Evolutionary conservation across 2,329 filamentous ascomycete species (phyloP).

Genomic region (Ascochyta viciae-villosae): DNA sequence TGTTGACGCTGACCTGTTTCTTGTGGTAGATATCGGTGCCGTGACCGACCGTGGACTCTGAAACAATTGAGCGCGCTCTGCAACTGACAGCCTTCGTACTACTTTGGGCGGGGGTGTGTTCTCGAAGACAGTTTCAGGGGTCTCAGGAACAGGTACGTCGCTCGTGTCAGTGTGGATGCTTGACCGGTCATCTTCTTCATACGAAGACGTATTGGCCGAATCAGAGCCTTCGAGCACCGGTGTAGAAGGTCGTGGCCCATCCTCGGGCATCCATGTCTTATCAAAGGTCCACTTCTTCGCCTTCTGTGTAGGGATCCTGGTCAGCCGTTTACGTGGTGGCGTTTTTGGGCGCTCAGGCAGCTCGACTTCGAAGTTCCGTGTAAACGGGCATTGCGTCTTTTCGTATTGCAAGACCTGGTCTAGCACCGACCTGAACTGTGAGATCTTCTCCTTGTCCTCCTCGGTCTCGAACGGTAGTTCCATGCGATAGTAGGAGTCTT

Average conservation of each 20-base stretch:
- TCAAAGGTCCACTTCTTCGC: slow-evolving; percentile 60
- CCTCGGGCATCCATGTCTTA: slow-evolving; percentile 57
- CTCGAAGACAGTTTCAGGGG: slow-evolving; percentile 29
- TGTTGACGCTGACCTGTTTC: slow-evolving; percentile 20
- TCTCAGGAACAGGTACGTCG: slow-evolving; percentile 33
- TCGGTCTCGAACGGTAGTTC: slow-evolving; percentile 74
- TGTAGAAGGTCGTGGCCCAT: slow-evolving; percentile 41
- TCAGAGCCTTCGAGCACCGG: slow-evolving; percentile 40
- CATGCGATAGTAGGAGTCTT: slow-evolving; percentile 88
- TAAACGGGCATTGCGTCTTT: slow-evolving; percentile 86
- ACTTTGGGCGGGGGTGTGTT: slow-evolving; percentile 22
- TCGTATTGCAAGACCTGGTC: slow-evolving; percentile 82
- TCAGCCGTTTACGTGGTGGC: slow-evolving; percentile 57
- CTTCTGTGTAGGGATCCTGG: slow-evolving; percentile 64
- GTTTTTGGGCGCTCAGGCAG: slow-evolving; percentile 72
- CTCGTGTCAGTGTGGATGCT: slow-evolving; percentile 43
- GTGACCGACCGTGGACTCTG: slow-evolving; percentile 40
- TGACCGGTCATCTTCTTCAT: slow-evolving; percentile 46
- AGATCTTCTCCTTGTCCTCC: slow-evolving; percentile 69
- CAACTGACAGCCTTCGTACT: slow-evolving; percentile 35
- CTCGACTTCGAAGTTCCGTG: slow-evolving; percentile 75
- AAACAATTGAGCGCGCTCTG: slow-evolving; percentile 42
- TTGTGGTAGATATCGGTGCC: slow-evolving; percentile 24
- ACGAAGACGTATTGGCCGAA: slow-evolving; percentile 38
- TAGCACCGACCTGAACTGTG: slow-evolving; percentile 73